A percentile compares a stretch with the other conserved stretches of the same genome.
phyloP scores from a whole-genome alignment of 352 stramenopile species.

The Halophytophthora batemanensis region DNA sequence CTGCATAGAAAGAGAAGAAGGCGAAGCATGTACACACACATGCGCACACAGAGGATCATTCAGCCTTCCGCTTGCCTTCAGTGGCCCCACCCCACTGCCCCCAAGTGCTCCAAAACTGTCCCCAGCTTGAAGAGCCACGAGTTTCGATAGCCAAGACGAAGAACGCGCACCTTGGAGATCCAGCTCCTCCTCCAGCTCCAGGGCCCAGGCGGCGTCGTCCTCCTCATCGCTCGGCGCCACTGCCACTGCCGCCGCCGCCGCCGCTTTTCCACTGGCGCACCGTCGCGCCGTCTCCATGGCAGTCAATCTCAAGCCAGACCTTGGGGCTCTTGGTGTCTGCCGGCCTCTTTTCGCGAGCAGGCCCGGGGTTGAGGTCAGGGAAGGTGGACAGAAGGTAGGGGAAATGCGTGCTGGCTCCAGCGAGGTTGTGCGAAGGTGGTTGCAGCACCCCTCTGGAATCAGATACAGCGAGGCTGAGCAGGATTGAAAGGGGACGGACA shows the following conservation, averaged over 20 bases:
- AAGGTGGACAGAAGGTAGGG: no score
- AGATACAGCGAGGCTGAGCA: not conserved
- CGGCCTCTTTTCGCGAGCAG: no score
- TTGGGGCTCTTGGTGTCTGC: no score
- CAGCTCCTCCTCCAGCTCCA: slow-evolving; percentile 73
- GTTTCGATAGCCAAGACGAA: not conserved
- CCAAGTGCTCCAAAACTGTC: no score
- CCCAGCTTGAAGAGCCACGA: no score
- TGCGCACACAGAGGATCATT: no score
- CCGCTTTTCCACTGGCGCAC: slow-evolving; percentile 2
- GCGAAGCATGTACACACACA: no score
- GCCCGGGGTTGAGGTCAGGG: no score
- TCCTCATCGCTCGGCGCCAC: slow-evolving; percentile 15
- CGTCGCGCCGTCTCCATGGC: not conserved
- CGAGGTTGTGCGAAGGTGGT: not conserved
- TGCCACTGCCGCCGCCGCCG: not conserved
- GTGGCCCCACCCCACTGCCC: no score
- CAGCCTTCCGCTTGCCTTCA: no score
- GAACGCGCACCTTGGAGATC: slow-evolving; percentile 31
- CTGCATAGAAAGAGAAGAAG: no score
- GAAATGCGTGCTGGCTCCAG: not conserved
- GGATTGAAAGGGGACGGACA: not conserved
- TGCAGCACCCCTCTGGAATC: not conserved
- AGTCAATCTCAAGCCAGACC: not conserved
- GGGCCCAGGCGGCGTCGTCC: slow-evolving; percentile 56